Percentiles rank a stretch among this genome's conserved stretches.
phyloP scores from a whole-genome alignment of 2,329 filamentous ascomycete species.

The Aureobasidium sp. region DNA sequence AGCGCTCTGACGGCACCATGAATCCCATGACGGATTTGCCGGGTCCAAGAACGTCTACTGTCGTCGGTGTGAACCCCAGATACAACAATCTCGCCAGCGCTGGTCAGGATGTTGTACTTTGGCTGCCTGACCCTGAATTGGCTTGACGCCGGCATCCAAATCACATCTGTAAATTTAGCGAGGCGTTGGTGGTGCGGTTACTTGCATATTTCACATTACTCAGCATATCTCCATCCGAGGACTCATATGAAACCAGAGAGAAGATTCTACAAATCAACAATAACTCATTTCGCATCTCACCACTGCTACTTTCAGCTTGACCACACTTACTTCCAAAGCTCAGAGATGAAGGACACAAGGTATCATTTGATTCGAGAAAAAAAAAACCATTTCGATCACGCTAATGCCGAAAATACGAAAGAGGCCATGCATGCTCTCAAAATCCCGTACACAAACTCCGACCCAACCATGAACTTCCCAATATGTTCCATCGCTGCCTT shows the following conservation, averaged over 20 bases:
- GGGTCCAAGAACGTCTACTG: constrained; percentile 57
- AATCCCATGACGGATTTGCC: constrained; percentile 58
- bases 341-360: background rate
- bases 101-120: constrained; percentile 62
- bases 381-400: background rate
- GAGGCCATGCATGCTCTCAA: background rate
- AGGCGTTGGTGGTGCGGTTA: constrained; percentile 13
- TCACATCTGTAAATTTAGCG: constrained; percentile 5
- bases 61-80: constrained; percentile 82
- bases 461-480: background rate
- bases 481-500: background rate
- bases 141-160: constrained; percentile 9
- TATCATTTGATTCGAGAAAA: background rate
- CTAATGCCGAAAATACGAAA: constrained; percentile 5
- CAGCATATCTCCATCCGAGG: background rate
- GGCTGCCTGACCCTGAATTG: constrained; percentile 40
- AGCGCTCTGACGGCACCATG: constrained; percentile 52
- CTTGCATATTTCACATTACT: background rate
- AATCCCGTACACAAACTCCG: background rate
- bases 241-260: background rate
- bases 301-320: background rate
- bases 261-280: background rate
- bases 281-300: background rate
- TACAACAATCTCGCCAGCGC: constrained; percentile 89
- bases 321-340: background rate